These are phyloP conservation scores for Colletotrichum trifolii DNA, from an alignment of 2,329 filamentous ascomycete genomes.

Conservation along the genomic window DNA sequence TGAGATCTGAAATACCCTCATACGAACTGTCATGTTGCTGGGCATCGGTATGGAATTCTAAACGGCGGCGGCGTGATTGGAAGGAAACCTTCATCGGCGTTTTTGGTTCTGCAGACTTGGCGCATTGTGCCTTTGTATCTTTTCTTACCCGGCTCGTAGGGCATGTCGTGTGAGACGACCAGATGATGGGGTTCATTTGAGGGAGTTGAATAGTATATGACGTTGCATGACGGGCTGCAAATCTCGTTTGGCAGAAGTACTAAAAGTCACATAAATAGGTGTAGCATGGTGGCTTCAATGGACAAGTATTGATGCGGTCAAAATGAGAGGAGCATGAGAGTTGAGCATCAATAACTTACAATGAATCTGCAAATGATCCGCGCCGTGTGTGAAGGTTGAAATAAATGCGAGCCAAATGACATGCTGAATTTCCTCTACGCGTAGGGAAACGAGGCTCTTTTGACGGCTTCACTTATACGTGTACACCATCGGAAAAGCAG, in stretches of 20 bases:
- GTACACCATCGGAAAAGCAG: too few relatives aligned
- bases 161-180: constrained; percentile 23
- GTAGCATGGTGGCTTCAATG: background rate
- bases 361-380: too few relatives aligned
- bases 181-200: constrained; percentile 8
- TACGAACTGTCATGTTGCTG: constrained; percentile 30
- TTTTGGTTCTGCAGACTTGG: constrained; percentile 18
- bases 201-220: constrained; percentile 4
- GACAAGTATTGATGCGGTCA: background rate
- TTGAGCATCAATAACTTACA: constrained; percentile 1
- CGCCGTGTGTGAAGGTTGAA: too few relatives aligned
- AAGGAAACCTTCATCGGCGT: constrained; percentile 12
- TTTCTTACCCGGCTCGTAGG: constrained; percentile 15
- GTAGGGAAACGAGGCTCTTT: too few relatives aligned
- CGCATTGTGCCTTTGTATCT: constrained; percentile 5
- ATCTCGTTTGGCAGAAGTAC: constrained; percentile 5
- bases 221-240: constrained; percentile 19
- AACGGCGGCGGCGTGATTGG: constrained; percentile 26
- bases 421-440: too few relatives aligned
- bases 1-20: constrained; percentile 37
- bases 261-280: constrained; percentile 16
- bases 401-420: too few relatives aligned
- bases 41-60: constrained; percentile 22
- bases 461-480: too few relatives aligned
- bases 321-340: background rate